phyloP scores from a whole-genome alignment of 2,329 filamentous ascomycete species.

The Aspergillus persii region DNA sequence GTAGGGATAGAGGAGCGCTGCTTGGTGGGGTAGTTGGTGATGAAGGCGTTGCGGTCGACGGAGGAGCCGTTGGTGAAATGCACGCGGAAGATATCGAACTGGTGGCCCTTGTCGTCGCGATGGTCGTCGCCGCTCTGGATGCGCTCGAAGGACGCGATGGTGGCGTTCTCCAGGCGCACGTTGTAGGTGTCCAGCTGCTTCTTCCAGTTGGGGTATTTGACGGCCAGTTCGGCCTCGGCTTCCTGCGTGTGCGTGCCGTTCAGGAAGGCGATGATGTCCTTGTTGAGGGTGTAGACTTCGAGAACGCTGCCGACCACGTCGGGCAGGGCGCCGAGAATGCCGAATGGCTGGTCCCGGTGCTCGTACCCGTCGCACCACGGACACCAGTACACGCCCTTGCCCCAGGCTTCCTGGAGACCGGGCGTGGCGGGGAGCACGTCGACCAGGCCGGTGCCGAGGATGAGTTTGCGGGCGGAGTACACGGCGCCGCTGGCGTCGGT shows the following conservation, averaged over 20 bases:
- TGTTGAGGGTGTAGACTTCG: slow-evolving; percentile 56
- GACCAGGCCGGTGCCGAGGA: slow-evolving; percentile 57
- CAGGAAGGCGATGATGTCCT: slow-evolving; percentile 56
- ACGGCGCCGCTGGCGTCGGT: slow-evolving; percentile 33
- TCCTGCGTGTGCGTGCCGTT: slow-evolving; percentile 58
- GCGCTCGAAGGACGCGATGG: slow-evolving; percentile 50
- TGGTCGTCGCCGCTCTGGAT: slow-evolving; percentile 35
- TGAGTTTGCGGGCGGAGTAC: slow-evolving; percentile 53
- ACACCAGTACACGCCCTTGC: slow-evolving; percentile 62
- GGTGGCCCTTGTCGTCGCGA: slow-evolving; percentile 32
- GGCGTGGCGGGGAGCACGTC: slow-evolving; percentile 57
- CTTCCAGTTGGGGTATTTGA: slow-evolving; percentile 48
- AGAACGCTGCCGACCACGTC: slow-evolving; percentile 47
- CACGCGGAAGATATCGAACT: slow-evolving; percentile 57
- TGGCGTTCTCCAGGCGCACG: slow-evolving; percentile 57
- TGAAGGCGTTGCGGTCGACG: slow-evolving; percentile 52
- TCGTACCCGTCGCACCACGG: slow-evolving; percentile 65
- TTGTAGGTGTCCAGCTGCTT: slow-evolving; percentile 51
- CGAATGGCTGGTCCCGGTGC: slow-evolving; percentile 58
- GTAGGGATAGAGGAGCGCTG: slow-evolving; percentile 51
- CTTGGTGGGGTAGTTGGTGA: slow-evolving; percentile 49
- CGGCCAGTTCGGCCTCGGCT: slow-evolving; percentile 39
- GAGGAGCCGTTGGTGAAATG: slow-evolving; percentile 49
- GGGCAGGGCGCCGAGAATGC: slow-evolving; percentile 50
- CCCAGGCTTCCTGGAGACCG: slow-evolving; percentile 56